Base-by-base conservation (phyloP, 371 early-diverging fungal species). In the Saksenaea oblongispora region DNA sequence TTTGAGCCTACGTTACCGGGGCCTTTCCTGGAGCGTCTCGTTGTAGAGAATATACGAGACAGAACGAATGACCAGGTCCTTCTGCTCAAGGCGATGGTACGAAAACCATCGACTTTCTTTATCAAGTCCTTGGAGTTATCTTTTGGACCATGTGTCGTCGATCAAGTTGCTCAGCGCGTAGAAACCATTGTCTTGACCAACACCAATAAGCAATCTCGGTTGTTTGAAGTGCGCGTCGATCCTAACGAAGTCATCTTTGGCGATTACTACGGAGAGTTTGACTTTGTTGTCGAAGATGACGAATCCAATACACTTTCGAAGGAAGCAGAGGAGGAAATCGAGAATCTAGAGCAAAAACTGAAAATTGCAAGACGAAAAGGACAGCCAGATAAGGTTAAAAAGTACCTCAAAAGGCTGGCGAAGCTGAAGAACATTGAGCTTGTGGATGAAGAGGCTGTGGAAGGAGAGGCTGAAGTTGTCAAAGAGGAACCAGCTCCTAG, bases 291-390 rank as follows among this genome's bases (percentile, higher is more conserved):
- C 14, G 87, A 87, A 26, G 87, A 87, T 18, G 89, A 86, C 17
- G 83, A 78, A 13, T 82, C 81, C 47, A 82, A 84, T 34, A 78
- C 86, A 8, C 74, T 95, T 14, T 84, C 91, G 13, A 86, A 91
- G 63, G 95, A 93, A 57, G 89, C 88, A 35, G 95, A 96, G 79
- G 98, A 98, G 74, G 86, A 95, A 71, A 93, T 98, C 44, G 99
- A 98, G 82, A 84, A 89, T 44, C 64, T 97, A 63, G 96, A 98
- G 74, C 98, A 98, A 64, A 98, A 98, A 75, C 82, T 98, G 34
- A 98, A 98, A 75, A 98, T 98, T 72, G 98, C 98, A 0, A 84
- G 82, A 53, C 86, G 98, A 51, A 98, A 98, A 72, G 93, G 92
- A 15, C 87, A 89, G 10, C 82, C 85, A 3, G 98, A 98, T 28